Percentiles rank a stretch among this genome's conserved stretches.
phyloP scores from a whole-genome alignment of 331 rosid genomes.

The Cydonia oblonga region DNA sequence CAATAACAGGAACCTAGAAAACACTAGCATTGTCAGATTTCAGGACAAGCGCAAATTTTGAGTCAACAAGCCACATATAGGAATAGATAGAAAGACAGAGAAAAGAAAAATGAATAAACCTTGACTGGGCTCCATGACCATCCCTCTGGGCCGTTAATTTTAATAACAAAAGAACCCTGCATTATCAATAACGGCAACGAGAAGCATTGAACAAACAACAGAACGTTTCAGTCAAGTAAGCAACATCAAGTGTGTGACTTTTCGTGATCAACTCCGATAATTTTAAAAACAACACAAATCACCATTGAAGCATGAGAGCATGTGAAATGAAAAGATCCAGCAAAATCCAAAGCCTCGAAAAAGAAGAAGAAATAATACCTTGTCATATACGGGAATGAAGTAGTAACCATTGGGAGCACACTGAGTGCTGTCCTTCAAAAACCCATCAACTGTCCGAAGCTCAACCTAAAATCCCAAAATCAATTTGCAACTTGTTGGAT shows the following conservation, averaged over 20 bases:
- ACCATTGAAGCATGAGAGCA: neutral
- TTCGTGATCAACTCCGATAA: neutral
- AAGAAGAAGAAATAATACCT: constrained; percentile 33
- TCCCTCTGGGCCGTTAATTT: constrained; percentile 84
- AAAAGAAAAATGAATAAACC: constrained; percentile 28
- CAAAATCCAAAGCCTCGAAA: neutral
- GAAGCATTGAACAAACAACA: no score
- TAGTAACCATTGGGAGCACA: constrained; percentile 99
- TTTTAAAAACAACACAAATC: neutral
- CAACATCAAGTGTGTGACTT: no score
- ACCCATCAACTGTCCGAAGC: constrained; percentile 86
- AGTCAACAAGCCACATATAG: constrained; percentile 1
- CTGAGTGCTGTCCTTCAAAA: constrained; percentile 87
- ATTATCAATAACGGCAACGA: neutral
- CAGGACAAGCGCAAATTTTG: constrained; percentile 5
- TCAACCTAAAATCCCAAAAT: constrained; percentile 51
- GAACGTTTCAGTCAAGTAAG: neutral
- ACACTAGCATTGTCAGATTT: neutral
- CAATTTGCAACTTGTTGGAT: neutral
- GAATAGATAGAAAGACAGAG: neutral
- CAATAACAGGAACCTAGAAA: constrained; percentile 69
- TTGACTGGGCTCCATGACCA: constrained; percentile 94
- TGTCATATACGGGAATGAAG: constrained; percentile 97
- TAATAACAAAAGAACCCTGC: constrained; percentile 85
- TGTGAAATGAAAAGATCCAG: neutral